Evolutionary conservation across 2,329 filamentous ascomycete genomes (phyloP), one percentile per base, ranked within the genome.

Genomic region (Aspergillus persii): DNA sequence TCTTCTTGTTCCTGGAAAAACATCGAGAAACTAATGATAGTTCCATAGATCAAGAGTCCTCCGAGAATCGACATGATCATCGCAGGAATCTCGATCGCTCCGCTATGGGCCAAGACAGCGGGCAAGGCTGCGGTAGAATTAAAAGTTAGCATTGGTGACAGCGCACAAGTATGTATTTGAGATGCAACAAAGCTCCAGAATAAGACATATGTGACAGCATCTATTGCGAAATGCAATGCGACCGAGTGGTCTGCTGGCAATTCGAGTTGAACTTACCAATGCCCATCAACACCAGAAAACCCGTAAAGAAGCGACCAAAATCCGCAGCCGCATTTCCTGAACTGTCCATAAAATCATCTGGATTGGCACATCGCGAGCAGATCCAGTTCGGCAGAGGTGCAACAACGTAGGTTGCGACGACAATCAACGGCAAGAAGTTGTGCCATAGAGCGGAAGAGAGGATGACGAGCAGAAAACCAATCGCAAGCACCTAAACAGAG

Each of bases 1-100:
- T 98, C 95, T 73, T 96, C 90, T 75, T 98, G 92, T 78, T 98
- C 93, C 75, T 94, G 90, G 83, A 99, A 99, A 81, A 98, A 99
- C 87, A 97, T 90, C 66, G 90, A 89, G 77, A 99, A 99, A 80
- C 90, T 95, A 79, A 99, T 96, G 74, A 99, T 97, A 52, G 95
- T 99, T 58, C 92, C 91, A 79, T 99, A 99, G 75, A 99, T 99
- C 74, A 99, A 80, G 60, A 97, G 81, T 54, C 95, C 95, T 30
- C 95, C 95, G 54, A 94, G 79, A 68, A 99, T 90, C 54, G 91
- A 96, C 95, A 99, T 99, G 74, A 92, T 81, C 88, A 96, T 96
- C 52, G 95, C 95, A 54, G 91, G 88, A 59, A 89, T 77, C 62
- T 87, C 81, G 72, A 99, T 99, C 63, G 95, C 83, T 59, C 86